Evolutionary conservation across 768 basidiomycete species (phyloP).

Genomic region (Cystobasidium tubakii): DNA sequence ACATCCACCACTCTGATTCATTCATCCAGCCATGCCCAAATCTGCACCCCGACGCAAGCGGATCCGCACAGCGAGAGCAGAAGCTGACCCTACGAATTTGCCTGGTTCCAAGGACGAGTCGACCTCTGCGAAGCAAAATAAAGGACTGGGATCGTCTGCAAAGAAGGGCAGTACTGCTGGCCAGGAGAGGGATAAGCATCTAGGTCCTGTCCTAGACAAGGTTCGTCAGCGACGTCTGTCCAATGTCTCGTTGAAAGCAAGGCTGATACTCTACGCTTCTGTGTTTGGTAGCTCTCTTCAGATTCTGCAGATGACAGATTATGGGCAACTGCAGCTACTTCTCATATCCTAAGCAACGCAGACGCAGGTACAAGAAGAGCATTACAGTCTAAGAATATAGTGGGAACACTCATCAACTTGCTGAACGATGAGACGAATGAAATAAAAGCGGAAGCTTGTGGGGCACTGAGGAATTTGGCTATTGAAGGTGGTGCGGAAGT

Average conservation of each 20-base stretch:
- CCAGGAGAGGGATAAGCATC: slow-evolving; percentile 5
- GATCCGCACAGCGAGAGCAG: not conserved
- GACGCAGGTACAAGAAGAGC: slow-evolving; percentile 16
- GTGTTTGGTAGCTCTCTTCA: slow-evolving; percentile 24
- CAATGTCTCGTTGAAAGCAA: no score
- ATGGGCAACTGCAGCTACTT: slow-evolving; percentile 26
- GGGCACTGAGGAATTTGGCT: slow-evolving; percentile 37
- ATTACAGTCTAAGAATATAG: slow-evolving; percentile 35
- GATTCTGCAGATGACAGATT: slow-evolving; percentile 13
- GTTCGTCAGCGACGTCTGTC: not conserved
- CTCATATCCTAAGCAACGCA: slow-evolving; percentile 20
- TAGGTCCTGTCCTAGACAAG: slow-evolving; percentile 1
- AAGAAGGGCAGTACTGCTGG: slow-evolving; percentile 2
- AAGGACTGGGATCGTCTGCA: not conserved
- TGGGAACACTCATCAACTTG: slow-evolving; percentile 19
- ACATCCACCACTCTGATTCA: no score
- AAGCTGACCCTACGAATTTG: slow-evolving; percentile 1
- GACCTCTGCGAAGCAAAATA: not conserved
- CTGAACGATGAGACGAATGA: slow-evolving; percentile 5
- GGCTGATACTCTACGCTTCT: not conserved
- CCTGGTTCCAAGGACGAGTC: not conserved
- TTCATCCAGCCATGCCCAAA: not conserved
- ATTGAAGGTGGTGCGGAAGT: slow-evolving; percentile 38
- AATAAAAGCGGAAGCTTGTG: slow-evolving; percentile 31
- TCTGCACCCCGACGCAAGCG: not conserved